A percentile compares a stretch with the other conserved stretches of the same genome.
These are phyloP conservation scores for Kurtzmaniella quercitrusa DNA, from an alignment of 1,139 yeast genomes.

Conservation along the genomic window DNA sequence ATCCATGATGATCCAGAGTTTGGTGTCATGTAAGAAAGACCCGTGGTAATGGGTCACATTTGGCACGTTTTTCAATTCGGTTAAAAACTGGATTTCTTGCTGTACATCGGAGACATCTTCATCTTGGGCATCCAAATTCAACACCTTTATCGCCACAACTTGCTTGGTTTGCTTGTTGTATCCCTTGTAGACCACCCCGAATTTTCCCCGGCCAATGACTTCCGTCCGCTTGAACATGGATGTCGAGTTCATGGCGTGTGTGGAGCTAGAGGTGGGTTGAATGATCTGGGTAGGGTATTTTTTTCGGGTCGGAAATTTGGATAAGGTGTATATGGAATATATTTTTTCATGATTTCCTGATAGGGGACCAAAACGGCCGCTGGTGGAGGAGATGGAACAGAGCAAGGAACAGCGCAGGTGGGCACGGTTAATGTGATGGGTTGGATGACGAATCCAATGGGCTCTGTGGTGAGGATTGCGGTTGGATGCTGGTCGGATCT, in stretches of 20 bases:
- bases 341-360: too few relatives aligned
- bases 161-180: slow-evolving; percentile 59
- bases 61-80: slow-evolving; percentile 79
- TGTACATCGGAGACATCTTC: slow-evolving; percentile 96
- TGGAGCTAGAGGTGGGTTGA: not conserved
- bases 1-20: slow-evolving; percentile 97
- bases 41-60: slow-evolving; percentile 94
- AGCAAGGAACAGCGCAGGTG: too few relatives aligned
- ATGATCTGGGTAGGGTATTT: not conserved
- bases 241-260: slow-evolving; percentile 13
- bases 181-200: slow-evolving; percentile 94
- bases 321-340: not conserved
- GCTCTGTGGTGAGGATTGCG: too few relatives aligned
- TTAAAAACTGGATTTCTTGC: slow-evolving; percentile 81
- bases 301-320: not conserved
- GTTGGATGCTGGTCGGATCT: too few relatives aligned
- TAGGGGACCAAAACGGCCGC: too few relatives aligned
- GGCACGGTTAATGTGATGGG: too few relatives aligned
- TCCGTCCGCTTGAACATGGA: slow-evolving; percentile 70
- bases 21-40: slow-evolving; percentile 78
- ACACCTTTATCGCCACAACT: slow-evolving; percentile 87
- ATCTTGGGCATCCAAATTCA: slow-evolving; percentile 87
- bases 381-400: too few relatives aligned
- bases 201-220: slow-evolving; percentile 92
- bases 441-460: too few relatives aligned